phyloP scores from a whole-genome alignment of 2,329 filamentous ascomycete genomes.

The Pseudocercospora crystallina region DNA sequence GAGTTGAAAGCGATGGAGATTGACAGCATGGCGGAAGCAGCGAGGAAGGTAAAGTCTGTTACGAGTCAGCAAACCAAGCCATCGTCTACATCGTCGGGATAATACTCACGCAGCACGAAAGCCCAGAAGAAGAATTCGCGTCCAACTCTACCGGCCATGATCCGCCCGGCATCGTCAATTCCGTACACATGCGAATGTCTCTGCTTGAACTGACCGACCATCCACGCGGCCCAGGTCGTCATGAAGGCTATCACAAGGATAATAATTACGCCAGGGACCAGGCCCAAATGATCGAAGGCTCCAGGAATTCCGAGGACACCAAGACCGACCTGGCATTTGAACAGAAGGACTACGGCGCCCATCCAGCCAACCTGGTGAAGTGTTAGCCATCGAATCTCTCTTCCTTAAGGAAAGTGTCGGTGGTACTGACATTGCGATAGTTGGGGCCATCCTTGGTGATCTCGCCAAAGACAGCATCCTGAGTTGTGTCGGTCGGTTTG shows the following conservation, averaged over 20 bases:
- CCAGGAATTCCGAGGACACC: constrained; percentile 51
- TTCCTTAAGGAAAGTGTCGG: background rate
- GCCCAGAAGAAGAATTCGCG: constrained; percentile 47
- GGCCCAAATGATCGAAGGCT: constrained; percentile 43
- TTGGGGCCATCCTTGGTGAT: constrained; percentile 19
- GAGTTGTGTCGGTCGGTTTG: constrained; percentile 5
- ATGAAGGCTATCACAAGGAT: constrained; percentile 43
- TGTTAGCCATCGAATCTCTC: background rate
- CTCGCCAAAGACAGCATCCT: constrained; percentile 23
- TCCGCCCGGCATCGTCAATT: constrained; percentile 57
- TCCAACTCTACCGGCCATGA: constrained; percentile 55
- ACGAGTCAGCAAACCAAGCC: background rate
- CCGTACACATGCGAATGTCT: constrained; percentile 57
- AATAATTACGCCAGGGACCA: constrained; percentile 49
- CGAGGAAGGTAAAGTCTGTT: constrained; percentile 26
- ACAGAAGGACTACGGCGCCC: constrained; percentile 45
- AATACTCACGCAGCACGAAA: constrained; percentile 16
- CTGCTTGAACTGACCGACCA: constrained; percentile 54
- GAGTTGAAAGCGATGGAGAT: constrained; percentile 29
- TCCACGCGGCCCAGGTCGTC: constrained; percentile 52
- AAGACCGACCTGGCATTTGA: constrained; percentile 49
- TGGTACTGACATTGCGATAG: constrained; percentile 27
- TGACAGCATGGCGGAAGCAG: constrained; percentile 39
- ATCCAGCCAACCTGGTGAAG: constrained; percentile 39
- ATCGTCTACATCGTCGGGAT: background rate